These are phyloP conservation scores for Penicillium coffeae DNA, from an alignment of 495 filamentous ascomycete genomes.

Conservation along the genomic window DNA sequence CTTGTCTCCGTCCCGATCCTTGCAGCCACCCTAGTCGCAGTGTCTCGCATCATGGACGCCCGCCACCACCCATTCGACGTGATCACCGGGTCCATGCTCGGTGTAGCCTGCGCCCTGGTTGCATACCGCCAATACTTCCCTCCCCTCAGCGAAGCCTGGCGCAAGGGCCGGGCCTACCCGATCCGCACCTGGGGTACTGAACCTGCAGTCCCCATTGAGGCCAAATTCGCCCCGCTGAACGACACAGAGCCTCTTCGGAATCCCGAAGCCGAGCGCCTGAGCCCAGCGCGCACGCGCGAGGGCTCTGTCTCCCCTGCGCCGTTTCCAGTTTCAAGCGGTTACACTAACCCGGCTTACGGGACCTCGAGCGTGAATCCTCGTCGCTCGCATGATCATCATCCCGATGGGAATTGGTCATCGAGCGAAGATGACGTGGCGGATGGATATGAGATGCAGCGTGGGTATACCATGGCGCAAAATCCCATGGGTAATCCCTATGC, in stretches of 20 bases:
- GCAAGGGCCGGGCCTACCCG: constrained; percentile 59
- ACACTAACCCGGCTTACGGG: constrained; percentile 16
- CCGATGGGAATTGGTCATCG: constrained; percentile 39
- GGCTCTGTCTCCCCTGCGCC: constrained; percentile 8
- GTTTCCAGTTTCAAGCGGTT: constrained; percentile 1
- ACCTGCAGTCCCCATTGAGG: constrained; percentile 22
- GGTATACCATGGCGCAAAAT: constrained; percentile 27
- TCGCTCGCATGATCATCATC: constrained; percentile 27
- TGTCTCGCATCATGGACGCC: constrained; percentile 67
- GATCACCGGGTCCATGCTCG: constrained; percentile 69
- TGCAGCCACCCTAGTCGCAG: constrained; percentile 52
- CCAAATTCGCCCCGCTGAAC: constrained; percentile 4
- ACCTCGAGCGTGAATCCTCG: constrained; percentile 25
- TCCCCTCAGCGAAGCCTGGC: constrained; percentile 49
- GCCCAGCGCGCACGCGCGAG: neutral
- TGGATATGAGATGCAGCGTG: constrained; percentile 43
- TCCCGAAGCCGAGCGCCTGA: constrained; percentile 30
- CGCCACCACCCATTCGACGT: constrained; percentile 90
- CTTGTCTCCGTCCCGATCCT: constrained; percentile 60
- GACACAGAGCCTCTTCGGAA: constrained; percentile 33
- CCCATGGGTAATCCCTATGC: constrained; percentile 17
- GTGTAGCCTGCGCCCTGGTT: constrained; percentile 44
- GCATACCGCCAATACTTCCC: constrained; percentile 58
- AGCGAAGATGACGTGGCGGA: constrained; percentile 39
- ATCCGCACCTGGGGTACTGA: constrained; percentile 57